Evolutionary conservation across 495 filamentous ascomycete genomes (phyloP), one percentile per base, ranked within the genome.

Genomic region (Podospora sp.): DNA sequence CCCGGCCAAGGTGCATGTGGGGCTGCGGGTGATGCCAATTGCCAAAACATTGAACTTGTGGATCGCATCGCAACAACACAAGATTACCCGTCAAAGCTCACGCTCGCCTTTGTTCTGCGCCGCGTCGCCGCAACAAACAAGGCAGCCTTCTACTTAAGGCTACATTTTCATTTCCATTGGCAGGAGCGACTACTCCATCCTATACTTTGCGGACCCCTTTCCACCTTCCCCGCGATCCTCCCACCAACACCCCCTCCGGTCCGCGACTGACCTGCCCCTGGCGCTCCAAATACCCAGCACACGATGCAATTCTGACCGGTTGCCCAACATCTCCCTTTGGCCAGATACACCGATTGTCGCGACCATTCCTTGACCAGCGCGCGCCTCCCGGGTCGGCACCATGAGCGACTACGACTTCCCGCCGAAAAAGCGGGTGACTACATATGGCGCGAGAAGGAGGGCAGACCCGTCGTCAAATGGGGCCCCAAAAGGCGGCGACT

Each of bases 401-500:
- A 73, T 71, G 53, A 72, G 69, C 26, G 79, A 81, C 29, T 40
- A 73, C 50, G 75, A 76, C 62, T 76, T 76, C 65, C 71, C 72
- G 29, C 73, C 77, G 60, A 79, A 76, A 64, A 78, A 70, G 67
- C 75, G 70, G 27, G 60, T 75, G 26, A 74, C 65, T 16, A 83
- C 81, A 11, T 83, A 83, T 66, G 81, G 81, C 46, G 53, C 70
- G 7, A 77, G 70, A 59, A 76, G 66, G 69, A 71, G 77, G 60
- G 40, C 68, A 46, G 67, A 72, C 18, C 66, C 78, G 22, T 63
- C 75, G 18, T 61, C 62, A 8, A 52, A 63, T 56, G 63, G 55
- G 27, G 60, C 40, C 29, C 50, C 70, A 4, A 57, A 60, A 49
- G 64, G 67, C 46, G 50, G 66, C 6, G 70, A 67, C 22, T 71